Base-by-base conservation (phyloP, 805 yeast species). In the Kurtzmaniella fragi region DNA sequence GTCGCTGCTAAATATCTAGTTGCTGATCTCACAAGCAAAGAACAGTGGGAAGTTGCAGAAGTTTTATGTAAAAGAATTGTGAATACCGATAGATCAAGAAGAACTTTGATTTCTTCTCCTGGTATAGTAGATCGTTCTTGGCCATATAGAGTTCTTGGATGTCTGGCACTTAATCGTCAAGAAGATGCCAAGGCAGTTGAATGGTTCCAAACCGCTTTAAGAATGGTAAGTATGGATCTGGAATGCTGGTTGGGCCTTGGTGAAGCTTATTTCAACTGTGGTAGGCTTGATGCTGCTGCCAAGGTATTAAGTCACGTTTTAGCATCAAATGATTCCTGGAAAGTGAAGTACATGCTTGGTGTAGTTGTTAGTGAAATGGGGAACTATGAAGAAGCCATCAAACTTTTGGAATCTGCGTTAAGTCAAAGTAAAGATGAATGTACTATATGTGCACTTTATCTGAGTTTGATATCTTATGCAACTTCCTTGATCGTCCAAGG, bases 201-300 rank as follows among this genome's bases (percentile, higher is more conserved):
- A 58, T 80, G 85, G 77, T 89, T 87, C 54, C 99, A 93, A 59
- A 75, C 80, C 20, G 89, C 96, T 1, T 67, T 93, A 35, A 72
- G 97, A 44, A 64, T 84, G 46, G 67, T 80, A 32, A 66, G 83
- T 0, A 46, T 53, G 38, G 97, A 93, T 59, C 56, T 76, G 1
- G 82, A 85, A 46, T 82, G 95, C 2, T 91, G 98, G 97, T 69
- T 84, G 23, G 96, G 96, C 1, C 66, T 93, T n/a, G 99, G 99
- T n/a, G 98, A 93, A 57, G 91, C 96, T 0, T 93, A 93, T 57
- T 68, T 75, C 39, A 76, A 80, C 17, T 78, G 93, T 57, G 99
- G 99, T 2, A 72, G 96, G 44, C 66, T 82, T 32, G 90, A 86
- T 40, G 95, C 98, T 2, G 87, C 96, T 0, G 69, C 76, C 8